These are phyloP conservation scores for Brasilioporus rufonigricans DNA, from an alignment of 768 basidiomycete species.

Conservation along the genomic window DNA sequence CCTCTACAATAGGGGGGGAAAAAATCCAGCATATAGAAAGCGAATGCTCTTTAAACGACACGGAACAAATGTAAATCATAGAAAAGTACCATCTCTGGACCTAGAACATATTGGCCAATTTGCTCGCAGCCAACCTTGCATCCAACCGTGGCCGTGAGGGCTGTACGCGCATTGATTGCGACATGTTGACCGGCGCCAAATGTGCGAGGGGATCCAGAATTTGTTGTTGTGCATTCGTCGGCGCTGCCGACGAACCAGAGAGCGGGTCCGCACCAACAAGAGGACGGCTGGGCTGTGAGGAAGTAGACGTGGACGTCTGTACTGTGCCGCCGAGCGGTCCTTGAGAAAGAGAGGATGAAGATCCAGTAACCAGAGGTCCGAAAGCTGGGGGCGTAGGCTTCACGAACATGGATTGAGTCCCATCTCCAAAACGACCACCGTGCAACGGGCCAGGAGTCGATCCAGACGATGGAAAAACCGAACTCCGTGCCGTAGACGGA, in stretches of 20 bases:
- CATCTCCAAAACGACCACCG: constrained; percentile 67
- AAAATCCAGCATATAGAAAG: constrained; percentile 22
- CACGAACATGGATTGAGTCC: constrained; percentile 80
- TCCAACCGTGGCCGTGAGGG: constrained; percentile 75
- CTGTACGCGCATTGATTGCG: constrained; percentile 69
- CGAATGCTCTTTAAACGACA: constrained; percentile 5
- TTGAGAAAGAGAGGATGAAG: constrained; percentile 32
- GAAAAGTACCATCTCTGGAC: not conserved
- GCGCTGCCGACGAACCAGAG: constrained; percentile 3
- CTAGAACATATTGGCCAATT: constrained; percentile 87
- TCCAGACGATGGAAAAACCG: constrained; percentile 24
- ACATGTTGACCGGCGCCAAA: constrained; percentile 60
- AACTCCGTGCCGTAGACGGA: constrained; percentile 39
- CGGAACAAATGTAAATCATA: not conserved
- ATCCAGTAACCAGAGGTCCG: constrained; percentile 32
- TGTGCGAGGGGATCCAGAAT: constrained; percentile 64
- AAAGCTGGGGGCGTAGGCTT: constrained; percentile 43
- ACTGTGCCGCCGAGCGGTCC: constrained; percentile 14
- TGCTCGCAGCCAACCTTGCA: constrained; percentile 82
- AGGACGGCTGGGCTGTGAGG: constrained; percentile 13
- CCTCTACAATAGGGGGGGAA: not conserved
- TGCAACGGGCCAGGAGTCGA: constrained; percentile 49
- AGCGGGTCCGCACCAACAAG: constrained; percentile 19
- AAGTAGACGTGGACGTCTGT: constrained; percentile 6
- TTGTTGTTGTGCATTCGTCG: constrained; percentile 27